Conservation (phyloP, 2,329 filamentous ascomycete genomes). For the Immersiporthe knoxdaviesiana region DNA sequence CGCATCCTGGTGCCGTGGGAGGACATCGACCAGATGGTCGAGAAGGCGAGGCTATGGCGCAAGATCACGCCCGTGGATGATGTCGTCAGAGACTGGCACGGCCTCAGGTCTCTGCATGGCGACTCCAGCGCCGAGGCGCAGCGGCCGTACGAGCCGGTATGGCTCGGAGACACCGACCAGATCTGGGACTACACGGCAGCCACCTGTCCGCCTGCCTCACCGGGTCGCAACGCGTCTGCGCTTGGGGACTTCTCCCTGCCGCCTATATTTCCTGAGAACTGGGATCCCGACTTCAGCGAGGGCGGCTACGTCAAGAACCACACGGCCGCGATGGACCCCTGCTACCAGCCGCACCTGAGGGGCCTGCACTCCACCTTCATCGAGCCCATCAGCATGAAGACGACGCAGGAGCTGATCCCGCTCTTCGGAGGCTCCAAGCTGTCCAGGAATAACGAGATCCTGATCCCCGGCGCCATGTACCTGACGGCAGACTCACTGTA, state of each 20-base stretch:
- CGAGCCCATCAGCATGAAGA: conserved; percentile 52
- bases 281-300: conserved; percentile 37
- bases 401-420: conserved; percentile 57
- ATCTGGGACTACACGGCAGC: conserved; percentile 64
- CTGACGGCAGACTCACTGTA: conserved; percentile 60
- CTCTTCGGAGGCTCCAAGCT: conserved; percentile 64
- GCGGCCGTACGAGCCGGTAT: conserved; percentile 49
- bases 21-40: conserved; percentile 54
- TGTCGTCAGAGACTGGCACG: conserved; percentile 49
- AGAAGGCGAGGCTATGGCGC: conserved; percentile 50
- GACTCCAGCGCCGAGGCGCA: conserved; percentile 32
- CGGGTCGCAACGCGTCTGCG: conserved; percentile 45
- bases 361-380: conserved; percentile 57
- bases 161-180: conserved; percentile 48
- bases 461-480: conserved; percentile 67
- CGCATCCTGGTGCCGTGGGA: conserved; percentile 64
- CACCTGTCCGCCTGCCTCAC: conserved; percentile 60
- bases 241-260: conserved; percentile 41
- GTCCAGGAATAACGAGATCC: conserved; percentile 62
- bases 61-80: conserved; percentile 46
- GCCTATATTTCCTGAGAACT: conserved; percentile 31
- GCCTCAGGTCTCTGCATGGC: conserved; percentile 43
- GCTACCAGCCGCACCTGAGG: conserved; percentile 53
- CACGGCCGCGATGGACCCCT: conserved; percentile 57
- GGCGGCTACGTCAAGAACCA: conserved; percentile 59